Percentiles rank a stretch among this genome's conserved stretches.
These are phyloP conservation scores for Gentiana straminea DNA, from an alignment of 257 asterid genomes.

Conservation along the genomic window DNA sequence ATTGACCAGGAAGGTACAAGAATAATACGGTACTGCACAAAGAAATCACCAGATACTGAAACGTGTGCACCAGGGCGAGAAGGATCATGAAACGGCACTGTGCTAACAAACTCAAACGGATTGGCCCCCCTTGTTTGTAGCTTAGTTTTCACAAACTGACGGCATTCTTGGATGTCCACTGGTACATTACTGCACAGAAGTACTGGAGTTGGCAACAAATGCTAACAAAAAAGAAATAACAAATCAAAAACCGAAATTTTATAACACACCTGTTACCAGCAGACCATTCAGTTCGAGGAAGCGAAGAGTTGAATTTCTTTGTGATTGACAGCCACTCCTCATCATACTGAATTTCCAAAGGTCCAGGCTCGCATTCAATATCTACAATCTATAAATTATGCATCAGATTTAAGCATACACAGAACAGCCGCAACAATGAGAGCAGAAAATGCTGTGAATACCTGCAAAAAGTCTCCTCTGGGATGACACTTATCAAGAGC, in stretches of 20 bases:
- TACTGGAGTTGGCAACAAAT: constrained; percentile 6
- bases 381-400: constrained; percentile 49
- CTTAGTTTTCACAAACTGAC: constrained; percentile 35
- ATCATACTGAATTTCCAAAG: constrained; percentile 69
- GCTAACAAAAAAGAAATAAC: constrained; percentile 2
- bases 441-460: constrained; percentile 16
- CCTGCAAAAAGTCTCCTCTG: constrained; percentile 61
- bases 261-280: constrained; percentile 44
- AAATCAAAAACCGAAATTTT: constrained; percentile 3
- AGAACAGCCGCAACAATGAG: constrained; percentile 7
- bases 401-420: constrained; percentile 11
- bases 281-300: constrained; percentile 50
- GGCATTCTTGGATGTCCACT: constrained; percentile 46
- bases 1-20: neutral
- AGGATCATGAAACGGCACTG: constrained; percentile 62
- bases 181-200: constrained; percentile 41
- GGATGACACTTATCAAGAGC: constrained; percentile 44
- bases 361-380: constrained; percentile 72
- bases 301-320: constrained; percentile 51
- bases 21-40: constrained; percentile 1
- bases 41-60: constrained; percentile 43
- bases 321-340: constrained; percentile 98
- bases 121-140: constrained; percentile 48
- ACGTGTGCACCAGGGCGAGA: constrained; percentile 23
- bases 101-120: constrained; percentile 63